phyloP scores from a whole-genome alignment of 306 rosid species.

The Oxytropis ochrocephala region DNA sequence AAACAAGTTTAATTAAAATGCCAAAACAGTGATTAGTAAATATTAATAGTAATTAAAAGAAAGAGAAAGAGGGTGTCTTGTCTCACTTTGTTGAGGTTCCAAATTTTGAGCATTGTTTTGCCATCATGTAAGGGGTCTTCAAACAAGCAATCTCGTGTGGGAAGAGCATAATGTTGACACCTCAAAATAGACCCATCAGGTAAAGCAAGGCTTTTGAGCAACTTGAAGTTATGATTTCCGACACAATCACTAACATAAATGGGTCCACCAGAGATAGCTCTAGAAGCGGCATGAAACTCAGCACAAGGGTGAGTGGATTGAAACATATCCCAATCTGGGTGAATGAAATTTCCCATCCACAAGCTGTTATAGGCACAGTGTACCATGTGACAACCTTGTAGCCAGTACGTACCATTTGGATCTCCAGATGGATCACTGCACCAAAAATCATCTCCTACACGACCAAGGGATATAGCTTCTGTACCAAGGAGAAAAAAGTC shows the following conservation, averaged over 20 bases:
- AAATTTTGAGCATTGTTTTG: slow-evolving; percentile 76
- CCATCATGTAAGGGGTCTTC: slow-evolving; percentile 68
- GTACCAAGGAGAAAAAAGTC: slow-evolving; percentile 79
- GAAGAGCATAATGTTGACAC: slow-evolving; percentile 66
- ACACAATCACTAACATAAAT: slow-evolving; percentile 60
- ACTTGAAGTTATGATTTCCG: slow-evolving; percentile 58
- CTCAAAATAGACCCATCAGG: slow-evolving; percentile 63
- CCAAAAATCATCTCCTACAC: slow-evolving; percentile 73
- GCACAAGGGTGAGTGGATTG: slow-evolving; percentile 73
- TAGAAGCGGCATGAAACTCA: slow-evolving; percentile 58
- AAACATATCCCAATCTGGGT: slow-evolving; percentile 89
- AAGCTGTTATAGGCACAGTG: slow-evolving; percentile 73
- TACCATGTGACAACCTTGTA: slow-evolving; percentile 82
- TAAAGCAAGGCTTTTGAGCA: slow-evolving; percentile 48
- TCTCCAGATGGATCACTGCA: slow-evolving; percentile 51
- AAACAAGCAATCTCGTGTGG: slow-evolving; percentile 61
- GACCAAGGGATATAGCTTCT: slow-evolving; percentile 57
- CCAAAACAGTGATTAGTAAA: background rate
- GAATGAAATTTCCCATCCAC: slow-evolving; percentile 85
- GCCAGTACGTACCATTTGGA: slow-evolving; percentile 71
- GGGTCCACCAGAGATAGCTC: slow-evolving; percentile 80
- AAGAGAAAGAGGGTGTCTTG: background rate
- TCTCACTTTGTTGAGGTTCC: slow-evolving; percentile 76
- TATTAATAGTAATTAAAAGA: background rate
- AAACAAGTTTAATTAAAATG: background rate